Evolutionary conservation across 2,329 filamentous ascomycete genomes (phyloP).

Genomic region (Aspergillus quadricinctus): DNA sequence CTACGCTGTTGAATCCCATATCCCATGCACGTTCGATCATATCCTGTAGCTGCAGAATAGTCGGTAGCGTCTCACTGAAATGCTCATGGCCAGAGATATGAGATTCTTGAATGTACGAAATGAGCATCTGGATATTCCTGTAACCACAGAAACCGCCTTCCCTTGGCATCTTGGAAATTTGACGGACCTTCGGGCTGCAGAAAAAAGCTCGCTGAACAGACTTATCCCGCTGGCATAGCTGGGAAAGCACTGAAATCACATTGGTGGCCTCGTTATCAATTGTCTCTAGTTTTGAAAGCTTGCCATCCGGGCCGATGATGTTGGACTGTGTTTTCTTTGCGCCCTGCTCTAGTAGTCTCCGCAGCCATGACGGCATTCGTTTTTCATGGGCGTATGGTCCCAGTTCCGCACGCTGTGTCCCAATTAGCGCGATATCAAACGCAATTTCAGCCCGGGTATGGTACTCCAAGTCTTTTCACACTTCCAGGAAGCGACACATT

Average conservation of each 20-base stretch:
- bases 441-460: not conserved
- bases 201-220: slow-evolving; percentile 69
- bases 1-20: slow-evolving; percentile 69
- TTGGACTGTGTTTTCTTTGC: slow-evolving; percentile 55
- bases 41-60: slow-evolving; percentile 78
- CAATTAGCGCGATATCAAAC: slow-evolving; percentile 14
- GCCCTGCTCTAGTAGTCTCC: slow-evolving; percentile 57
- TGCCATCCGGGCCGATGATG: slow-evolving; percentile 43
- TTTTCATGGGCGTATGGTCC: slow-evolving; percentile 70
- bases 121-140: slow-evolving; percentile 87
- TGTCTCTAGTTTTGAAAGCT: slow-evolving; percentile 37
- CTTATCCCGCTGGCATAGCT: slow-evolving; percentile 61
- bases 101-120: slow-evolving; percentile 68
- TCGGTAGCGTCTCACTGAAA: slow-evolving; percentile 62
- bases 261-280: slow-evolving; percentile 48
- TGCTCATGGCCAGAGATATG: slow-evolving; percentile 53
- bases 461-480: slow-evolving; percentile 31
- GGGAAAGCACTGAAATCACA: slow-evolving; percentile 59
- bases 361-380: slow-evolving; percentile 68
- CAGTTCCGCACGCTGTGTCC: slow-evolving; percentile 54
- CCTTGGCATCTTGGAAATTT: slow-evolving; percentile 74
- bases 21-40: slow-evolving; percentile 88
- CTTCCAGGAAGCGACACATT: slow-evolving; percentile 1
- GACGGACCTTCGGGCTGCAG: slow-evolving; percentile 69
- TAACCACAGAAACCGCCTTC: slow-evolving; percentile 95